Base-by-base conservation (phyloP, 2,329 filamentous ascomycete genomes). In the Macrophomina pseudophaseolina region DNA sequence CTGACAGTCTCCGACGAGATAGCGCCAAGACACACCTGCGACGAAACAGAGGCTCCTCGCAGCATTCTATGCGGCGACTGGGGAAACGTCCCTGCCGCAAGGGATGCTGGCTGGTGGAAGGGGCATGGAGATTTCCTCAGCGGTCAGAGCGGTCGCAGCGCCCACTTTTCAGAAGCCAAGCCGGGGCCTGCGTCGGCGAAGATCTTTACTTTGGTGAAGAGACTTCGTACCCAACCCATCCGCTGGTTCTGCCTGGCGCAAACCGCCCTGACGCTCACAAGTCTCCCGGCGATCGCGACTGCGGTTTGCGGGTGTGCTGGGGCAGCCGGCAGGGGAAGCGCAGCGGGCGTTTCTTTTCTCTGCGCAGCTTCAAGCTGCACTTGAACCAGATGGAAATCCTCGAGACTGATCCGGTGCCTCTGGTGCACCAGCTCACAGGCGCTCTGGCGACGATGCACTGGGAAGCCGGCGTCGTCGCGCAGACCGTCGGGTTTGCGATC, bases 401-500 rank as follows among this genome's bases (percentile, higher is more conserved):
- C 7, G 33, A 2, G 12, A 54, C 40, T 0, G 68, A 77, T 1
- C 28, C 63, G 0, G 32, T 32, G 44, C 12, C 7, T 8, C 18
- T 63, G 12, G 5, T 58, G 0, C 68, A 74, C 0, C 86, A 85
- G 68, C 85, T 88, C 79, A 86, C 81, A 0, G 78, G 83, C 6
- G 77, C 81, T 0, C 77, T 88, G 0, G 85, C 85, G 0, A 75
- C 83, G 2, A 74, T 87, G 63, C 81, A 85, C 67, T 88, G 84
- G 85, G 54, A 70, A 1, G 80, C 77, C 0, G 68, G 74, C 12
- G 71, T 86, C 0, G 84, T 88, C 68, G 85, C 80, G 0, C 83
- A 82, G 40, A 85, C 86, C 52, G 78, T 88, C 2, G 84, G 88
- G 60, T 87, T 87, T 69, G 85, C 88, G 0, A 78, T 88, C 6